Evolutionary conservation across 176 grass and related monocot genomes (phyloP), one percentile per base, ranked within the genome.

Genomic region (Eragrostis curvula): DNA sequence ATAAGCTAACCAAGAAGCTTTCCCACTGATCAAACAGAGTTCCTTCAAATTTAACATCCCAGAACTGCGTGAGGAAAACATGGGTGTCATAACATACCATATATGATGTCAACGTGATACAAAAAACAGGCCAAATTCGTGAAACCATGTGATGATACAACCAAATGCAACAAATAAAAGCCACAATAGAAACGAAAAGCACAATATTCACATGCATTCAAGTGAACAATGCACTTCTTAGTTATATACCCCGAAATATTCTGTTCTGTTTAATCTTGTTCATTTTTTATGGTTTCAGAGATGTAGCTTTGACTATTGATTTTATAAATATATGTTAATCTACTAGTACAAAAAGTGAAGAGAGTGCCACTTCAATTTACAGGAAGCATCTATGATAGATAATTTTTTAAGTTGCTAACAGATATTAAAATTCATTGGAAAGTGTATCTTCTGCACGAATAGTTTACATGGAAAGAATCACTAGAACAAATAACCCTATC

Each of bases 41-140:
- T 98, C 92, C 81, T 98, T 98, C 67, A 98, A 89, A 76, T 95
- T 91, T 81, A 98, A 60, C 96, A 95, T 93, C 83, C 82, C 73
- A 73, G 92, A 98, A 87, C 96, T 95, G 79, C 70, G 84, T 76
- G 80, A 73, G 23, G 23, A 88, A 44, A 67, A n/a, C 71, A 66
- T 53, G 8, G 9, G 7, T 66, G 21, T 71, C 68, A 81, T 20
- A 32, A 30, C 45, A 73, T 51, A 40, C 2, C 39, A 70, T 46
- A 55, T 5, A 70, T 71, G 56, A 79, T 3, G 7, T 61, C 50
- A 25, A 55, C 17, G 36, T 75, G 52, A n/a, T 53, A 75, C 36
- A 81, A 21, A 46, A 69, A 25, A 24, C 16, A 29, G 36, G 30
- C 16, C 17, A 32, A 75, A 63, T 50, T 75, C 51, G 16, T 12